Conservation (phyloP, 768 basidiomycete species). For the Pisolithus marmoratus region DNA sequence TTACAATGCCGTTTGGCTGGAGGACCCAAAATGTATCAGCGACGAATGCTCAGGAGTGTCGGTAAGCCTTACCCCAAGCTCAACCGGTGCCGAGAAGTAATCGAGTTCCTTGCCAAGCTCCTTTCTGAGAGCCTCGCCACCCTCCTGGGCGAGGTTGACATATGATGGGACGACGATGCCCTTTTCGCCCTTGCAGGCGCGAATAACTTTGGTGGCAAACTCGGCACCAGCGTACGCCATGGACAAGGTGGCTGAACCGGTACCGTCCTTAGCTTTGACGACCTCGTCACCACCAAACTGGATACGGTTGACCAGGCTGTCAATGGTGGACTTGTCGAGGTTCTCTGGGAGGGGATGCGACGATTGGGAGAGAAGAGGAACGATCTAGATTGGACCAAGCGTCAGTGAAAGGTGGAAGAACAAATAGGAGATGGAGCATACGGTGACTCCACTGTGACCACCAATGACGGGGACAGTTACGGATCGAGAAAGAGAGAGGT, state of each 20-base stretch:
- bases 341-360: constrained; percentile 67
- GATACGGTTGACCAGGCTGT: constrained; percentile 73
- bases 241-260: constrained; percentile 91
- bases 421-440: constrained; percentile 27
- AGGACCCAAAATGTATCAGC: background rate
- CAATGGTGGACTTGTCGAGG: constrained; percentile 42
- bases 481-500: constrained; percentile 54
- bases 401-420: constrained; percentile 4
- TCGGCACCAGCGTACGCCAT: constrained; percentile 95
- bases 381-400: constrained; percentile 48
- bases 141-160: constrained; percentile 63
- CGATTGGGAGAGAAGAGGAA: constrained; percentile 90
- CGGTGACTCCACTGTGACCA: constrained; percentile 90
- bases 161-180: constrained; percentile 81
- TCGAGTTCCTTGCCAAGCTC: constrained; percentile 73
- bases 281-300: constrained; percentile 98
- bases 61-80: constrained; percentile 65
- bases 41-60: background rate
- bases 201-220: constrained; percentile 78
- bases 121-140: constrained; percentile 67
- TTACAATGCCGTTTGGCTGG: constrained; percentile 77
- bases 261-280: constrained; percentile 92
- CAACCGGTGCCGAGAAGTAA: constrained; percentile 86
- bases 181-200: constrained; percentile 83
- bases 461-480: constrained; percentile 87